These are phyloP conservation scores for Melaleuca quinquenervia DNA, from an alignment of 345 rosid genomes.

Conservation along the genomic window DNA sequence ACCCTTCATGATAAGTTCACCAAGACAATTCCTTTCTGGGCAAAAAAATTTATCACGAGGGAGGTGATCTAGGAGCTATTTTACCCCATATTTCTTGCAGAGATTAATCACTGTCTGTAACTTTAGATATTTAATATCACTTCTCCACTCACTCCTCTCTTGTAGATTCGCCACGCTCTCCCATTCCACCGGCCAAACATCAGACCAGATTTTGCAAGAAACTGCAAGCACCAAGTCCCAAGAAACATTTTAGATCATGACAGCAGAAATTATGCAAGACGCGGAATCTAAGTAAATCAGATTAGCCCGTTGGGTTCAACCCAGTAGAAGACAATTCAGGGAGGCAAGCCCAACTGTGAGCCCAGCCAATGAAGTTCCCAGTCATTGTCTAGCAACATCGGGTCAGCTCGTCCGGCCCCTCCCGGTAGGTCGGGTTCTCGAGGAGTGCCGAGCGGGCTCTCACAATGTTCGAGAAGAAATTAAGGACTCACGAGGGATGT, in stretches of 20 bases:
- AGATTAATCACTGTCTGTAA: slow-evolving; percentile 33
- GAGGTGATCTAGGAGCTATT: neutral
- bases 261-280: neutral
- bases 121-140: slow-evolving; percentile 19
- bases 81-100: slow-evolving; percentile 27
- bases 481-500: slow-evolving; percentile 27
- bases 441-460: neutral
- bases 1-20: neutral
- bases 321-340: neutral
- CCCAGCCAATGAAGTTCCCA: neutral
- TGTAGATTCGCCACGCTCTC: slow-evolving; percentile 16
- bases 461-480: neutral
- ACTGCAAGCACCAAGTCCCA: slow-evolving; percentile 7
- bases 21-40: neutral
- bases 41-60: neutral
- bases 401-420: neutral
- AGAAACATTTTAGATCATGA: neutral
- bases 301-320: neutral
- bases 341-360: neutral
- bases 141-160: slow-evolving; percentile 12
- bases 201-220: slow-evolving; percentile 24
- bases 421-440: neutral
- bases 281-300: neutral
- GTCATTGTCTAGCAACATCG: neutral
- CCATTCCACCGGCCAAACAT: slow-evolving; percentile 34